Percentiles rank a stretch among this genome's conserved stretches.
These are phyloP conservation scores for Bodo saltans DNA, from an alignment of 78 protist species.

Conservation along the genomic window DNA sequence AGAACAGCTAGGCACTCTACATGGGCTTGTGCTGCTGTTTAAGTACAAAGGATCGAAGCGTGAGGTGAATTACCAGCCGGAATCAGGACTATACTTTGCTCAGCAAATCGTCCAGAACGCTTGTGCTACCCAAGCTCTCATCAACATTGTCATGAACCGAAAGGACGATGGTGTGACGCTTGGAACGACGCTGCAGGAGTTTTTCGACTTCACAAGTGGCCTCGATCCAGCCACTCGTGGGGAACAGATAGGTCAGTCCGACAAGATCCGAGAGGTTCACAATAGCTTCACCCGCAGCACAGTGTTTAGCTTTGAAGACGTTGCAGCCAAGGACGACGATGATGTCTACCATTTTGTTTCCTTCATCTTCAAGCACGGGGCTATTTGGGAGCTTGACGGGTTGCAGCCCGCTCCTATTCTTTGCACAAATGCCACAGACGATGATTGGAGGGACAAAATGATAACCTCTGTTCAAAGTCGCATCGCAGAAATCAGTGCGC, in stretches of 20 bases:
- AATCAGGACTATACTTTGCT: slow-evolving; percentile 74
- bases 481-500: slow-evolving; percentile 26
- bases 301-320: slow-evolving; percentile 13
- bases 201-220: slow-evolving; percentile 64
- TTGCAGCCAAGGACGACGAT: slow-evolving; percentile 46
- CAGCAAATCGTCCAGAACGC: slow-evolving; percentile 88
- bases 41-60: slow-evolving; percentile 69
- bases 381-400: slow-evolving; percentile 93
- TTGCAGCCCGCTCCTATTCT: slow-evolving; percentile 81
- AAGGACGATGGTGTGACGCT: slow-evolving; percentile 51
- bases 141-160: slow-evolving; percentile 86
- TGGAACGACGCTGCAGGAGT: slow-evolving; percentile 65
- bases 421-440: slow-evolving; percentile 38
- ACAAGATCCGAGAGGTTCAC: slow-evolving; percentile 68
- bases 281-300: slow-evolving; percentile 67
- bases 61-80: slow-evolving; percentile 1
- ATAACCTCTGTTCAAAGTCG: slow-evolving; percentile 54
- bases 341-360: slow-evolving; percentile 86
- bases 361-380: slow-evolving; percentile 79
- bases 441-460: slow-evolving; percentile 47
- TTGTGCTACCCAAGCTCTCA: slow-evolving; percentile 98
- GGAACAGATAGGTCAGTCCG: slow-evolving; percentile 68
- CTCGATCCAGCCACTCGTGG: slow-evolving; percentile 70
- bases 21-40: slow-evolving; percentile 89
- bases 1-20: slow-evolving; percentile 52